Conservation (phyloP, 2,329 filamentous ascomycete species). For the Myriangium duriaei region DNA sequence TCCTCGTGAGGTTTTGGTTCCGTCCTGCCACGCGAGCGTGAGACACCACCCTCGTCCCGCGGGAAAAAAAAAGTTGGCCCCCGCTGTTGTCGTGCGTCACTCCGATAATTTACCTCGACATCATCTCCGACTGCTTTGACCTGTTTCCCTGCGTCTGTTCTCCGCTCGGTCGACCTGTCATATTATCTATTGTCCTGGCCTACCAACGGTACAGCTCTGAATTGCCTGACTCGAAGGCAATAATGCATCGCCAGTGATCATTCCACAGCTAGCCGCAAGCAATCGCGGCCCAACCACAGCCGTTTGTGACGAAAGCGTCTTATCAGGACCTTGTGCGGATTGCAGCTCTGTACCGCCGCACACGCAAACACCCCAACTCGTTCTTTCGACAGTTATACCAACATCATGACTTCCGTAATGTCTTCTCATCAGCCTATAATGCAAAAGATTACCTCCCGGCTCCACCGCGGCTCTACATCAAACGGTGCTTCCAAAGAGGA, state of each 20-base stretch:
- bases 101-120: neutral
- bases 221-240: neutral
- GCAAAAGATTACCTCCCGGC: constrained; percentile 23
- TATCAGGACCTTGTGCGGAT: too few species aligned
- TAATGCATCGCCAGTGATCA: constrained; percentile 8
- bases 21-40: neutral
- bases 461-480: constrained; percentile 21
- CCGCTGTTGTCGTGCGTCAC: neutral
- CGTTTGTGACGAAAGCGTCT: too few species aligned
- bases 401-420: constrained; percentile 10
- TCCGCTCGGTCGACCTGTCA: too few species aligned
- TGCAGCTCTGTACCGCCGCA: too few species aligned
- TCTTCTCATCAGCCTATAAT: constrained; percentile 14
- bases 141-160: too few species aligned
- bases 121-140: too few species aligned
- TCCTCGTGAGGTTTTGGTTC: neutral
- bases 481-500: constrained; percentile 18
- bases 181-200: constrained; percentile 4
- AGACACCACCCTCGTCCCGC: neutral
- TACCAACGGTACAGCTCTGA: constrained; percentile 1
- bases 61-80: neutral
- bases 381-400: too few species aligned
- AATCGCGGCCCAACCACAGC: too few species aligned
- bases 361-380: too few species aligned
- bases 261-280: neutral